Evolutionary conservation across 1,284 basidiomycete genomes (phyloP).

Genomic region (Austroboletus novae-zelandiae): DNA sequence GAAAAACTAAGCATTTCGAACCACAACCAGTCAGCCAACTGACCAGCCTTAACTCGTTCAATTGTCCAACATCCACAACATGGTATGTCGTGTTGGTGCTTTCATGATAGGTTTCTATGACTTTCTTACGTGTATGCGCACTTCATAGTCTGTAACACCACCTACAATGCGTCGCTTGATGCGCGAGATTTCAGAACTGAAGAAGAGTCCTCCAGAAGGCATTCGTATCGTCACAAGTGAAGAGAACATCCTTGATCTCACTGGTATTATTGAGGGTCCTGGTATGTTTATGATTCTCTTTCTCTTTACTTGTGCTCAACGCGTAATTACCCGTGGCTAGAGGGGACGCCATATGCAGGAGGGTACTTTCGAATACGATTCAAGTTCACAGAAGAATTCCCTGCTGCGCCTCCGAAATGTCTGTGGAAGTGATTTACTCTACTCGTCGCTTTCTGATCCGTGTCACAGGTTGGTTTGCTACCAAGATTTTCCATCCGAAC

Average conservation of each 20-base stretch:
- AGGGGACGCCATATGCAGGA: constrained; percentile 88
- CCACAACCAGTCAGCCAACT: constrained; percentile 18
- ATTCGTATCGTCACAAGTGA: constrained; percentile 82
- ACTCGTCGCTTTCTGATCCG: constrained; percentile 6
- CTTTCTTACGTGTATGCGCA: not conserved
- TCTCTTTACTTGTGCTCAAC: constrained; percentile 15
- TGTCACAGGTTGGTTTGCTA: constrained; percentile 75
- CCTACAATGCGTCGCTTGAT: constrained; percentile 74
- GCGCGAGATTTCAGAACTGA: constrained; percentile 78
- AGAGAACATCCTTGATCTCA: constrained; percentile 81
- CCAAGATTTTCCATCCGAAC: constrained; percentile 97
- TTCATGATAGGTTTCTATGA: not conserved
- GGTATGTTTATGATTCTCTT: constrained; percentile 44
- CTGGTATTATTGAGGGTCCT: constrained; percentile 77
- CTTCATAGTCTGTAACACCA: constrained; percentile 43
- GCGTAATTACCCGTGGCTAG: constrained; percentile 38
- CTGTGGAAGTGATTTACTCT: constrained; percentile 29
- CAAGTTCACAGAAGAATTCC: constrained; percentile 87
- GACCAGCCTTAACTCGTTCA: constrained; percentile 11
- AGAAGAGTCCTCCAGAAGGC: constrained; percentile 81
- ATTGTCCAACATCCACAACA: constrained; percentile 10
- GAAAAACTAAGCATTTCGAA: constrained; percentile 25
- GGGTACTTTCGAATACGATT: constrained; percentile 90
- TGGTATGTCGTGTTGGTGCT: constrained; percentile 20
- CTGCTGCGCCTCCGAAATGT: constrained; percentile 91